These are phyloP conservation scores for Lophiotrema nucula DNA, from an alignment of 495 filamentous ascomycete genomes.

Conservation along the genomic window DNA sequence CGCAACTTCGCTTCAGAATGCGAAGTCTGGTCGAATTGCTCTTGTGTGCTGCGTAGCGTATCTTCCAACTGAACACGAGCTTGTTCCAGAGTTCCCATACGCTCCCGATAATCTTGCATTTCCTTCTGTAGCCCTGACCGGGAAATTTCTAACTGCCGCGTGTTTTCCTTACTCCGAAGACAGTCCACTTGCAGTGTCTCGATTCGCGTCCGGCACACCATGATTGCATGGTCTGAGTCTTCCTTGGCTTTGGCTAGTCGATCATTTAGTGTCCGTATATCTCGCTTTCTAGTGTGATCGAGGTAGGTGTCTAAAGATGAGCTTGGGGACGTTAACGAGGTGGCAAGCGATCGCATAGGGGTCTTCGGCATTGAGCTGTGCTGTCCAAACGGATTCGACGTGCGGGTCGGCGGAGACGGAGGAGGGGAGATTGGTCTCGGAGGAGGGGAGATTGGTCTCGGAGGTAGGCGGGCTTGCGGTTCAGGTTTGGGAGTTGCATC, in stretches of 20 bases:
- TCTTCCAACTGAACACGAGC: slow-evolving; percentile 14
- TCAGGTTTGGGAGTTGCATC: slow-evolving; percentile 14
- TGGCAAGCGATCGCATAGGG: background rate
- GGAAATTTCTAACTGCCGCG: slow-evolving; percentile 5
- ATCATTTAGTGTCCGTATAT: background rate
- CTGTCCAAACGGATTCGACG: background rate
- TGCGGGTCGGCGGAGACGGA: slow-evolving; percentile 23
- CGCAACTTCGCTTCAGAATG: slow-evolving; percentile 17
- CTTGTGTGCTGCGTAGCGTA: slow-evolving; percentile 9
- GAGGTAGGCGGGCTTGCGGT: background rate
- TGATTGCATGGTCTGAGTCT: slow-evolving; percentile 29
- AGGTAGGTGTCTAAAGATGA: background rate
- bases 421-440: slow-evolving; percentile 20
- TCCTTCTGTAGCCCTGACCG: slow-evolving; percentile 18
- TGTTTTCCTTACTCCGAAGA: slow-evolving; percentile 18
- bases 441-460: background rate
- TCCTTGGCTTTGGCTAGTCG: slow-evolving; percentile 26
- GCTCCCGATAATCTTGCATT: slow-evolving; percentile 15
- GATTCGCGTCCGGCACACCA: slow-evolving; percentile 20
- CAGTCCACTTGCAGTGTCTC: slow-evolving; percentile 30
- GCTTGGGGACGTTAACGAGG: background rate
- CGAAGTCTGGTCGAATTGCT: slow-evolving; percentile 12
- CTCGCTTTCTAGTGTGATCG: background rate
- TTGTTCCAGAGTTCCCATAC: slow-evolving; percentile 18
- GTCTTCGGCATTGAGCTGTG: background rate